Evolutionary conservation across 345 rosid genomes (phyloP).

Genomic region (Populus davidiana): DNA sequence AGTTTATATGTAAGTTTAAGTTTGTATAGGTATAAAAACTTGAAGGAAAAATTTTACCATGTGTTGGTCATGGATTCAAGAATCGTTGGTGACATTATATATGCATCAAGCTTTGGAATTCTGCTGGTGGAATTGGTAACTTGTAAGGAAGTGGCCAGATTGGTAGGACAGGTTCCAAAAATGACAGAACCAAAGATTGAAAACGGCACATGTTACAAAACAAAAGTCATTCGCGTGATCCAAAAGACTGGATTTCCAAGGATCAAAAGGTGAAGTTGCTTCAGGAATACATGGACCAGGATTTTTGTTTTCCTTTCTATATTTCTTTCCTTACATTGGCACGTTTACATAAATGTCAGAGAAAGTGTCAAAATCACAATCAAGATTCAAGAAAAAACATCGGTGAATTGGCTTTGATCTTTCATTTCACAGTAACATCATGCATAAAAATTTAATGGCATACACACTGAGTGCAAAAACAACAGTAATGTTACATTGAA

Average conservation of each 20-base stretch:
- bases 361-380: not conserved
- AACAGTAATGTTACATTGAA: not conserved
- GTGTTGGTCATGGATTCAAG: no score
- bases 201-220: conserved; percentile 15
- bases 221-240: conserved; percentile 15
- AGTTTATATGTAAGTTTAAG: no score
- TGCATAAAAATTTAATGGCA: not conserved
- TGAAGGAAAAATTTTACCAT: no score
- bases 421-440: not conserved
- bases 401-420: not conserved
- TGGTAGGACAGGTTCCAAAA: not conserved
- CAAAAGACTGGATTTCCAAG: conserved; percentile 27
- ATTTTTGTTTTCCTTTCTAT: not conserved
- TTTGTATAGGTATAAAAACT: no score
- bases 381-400: not conserved
- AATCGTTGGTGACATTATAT: no score
- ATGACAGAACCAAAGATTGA: conserved; percentile 19
- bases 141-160: no score
- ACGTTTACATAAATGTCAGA: not conserved
- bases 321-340: not conserved
- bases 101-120: no score
- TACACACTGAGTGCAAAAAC: not conserved
- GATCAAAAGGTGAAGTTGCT: conserved; percentile 24
- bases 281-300: conserved; percentile 13
- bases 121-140: no score